phyloP scores from a whole-genome alignment of 805 yeast species.

The Candida lessepsii region DNA sequence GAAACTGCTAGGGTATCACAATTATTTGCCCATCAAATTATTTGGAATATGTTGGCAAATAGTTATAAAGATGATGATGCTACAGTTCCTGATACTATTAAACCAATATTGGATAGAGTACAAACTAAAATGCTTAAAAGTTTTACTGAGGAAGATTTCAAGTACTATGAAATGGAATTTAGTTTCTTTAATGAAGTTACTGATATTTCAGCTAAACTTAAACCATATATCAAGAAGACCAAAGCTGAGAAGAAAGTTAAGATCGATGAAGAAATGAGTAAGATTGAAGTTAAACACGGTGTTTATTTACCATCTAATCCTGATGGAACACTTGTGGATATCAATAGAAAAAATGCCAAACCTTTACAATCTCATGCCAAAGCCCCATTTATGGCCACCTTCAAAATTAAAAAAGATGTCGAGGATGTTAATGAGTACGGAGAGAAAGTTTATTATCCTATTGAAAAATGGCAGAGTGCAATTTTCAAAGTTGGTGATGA shows the following conservation, averaged over 20 bases:
- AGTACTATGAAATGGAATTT: constrained; percentile 80
- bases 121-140: constrained; percentile 59
- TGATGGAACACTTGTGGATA: constrained; percentile 89
- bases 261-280: constrained; percentile 93
- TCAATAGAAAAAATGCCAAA: constrained; percentile 85
- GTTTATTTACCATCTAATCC: constrained; percentile 97
- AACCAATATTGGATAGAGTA: constrained; percentile 78
- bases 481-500: constrained; percentile 99
- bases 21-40: constrained; percentile 93
- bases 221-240: constrained; percentile 89
- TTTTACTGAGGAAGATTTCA: constrained; percentile 59
- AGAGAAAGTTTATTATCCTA: constrained; percentile 29
- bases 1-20: constrained; percentile 92
- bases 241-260: constrained; percentile 95
- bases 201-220: constrained; percentile 87
- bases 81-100: constrained; percentile 71
- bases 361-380: constrained; percentile 98
- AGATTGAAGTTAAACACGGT: constrained; percentile 39
- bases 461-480: constrained; percentile 87
- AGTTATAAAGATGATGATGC: constrained; percentile 88
- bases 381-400: constrained; percentile 97
- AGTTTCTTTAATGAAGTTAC: constrained; percentile 89
- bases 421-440: constrained; percentile 43
- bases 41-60: constrained; percentile 97
- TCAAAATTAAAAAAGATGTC: constrained; percentile 68